Conservation (phyloP, 306 rosid genomes). For the Cajanus cajan region DNA sequence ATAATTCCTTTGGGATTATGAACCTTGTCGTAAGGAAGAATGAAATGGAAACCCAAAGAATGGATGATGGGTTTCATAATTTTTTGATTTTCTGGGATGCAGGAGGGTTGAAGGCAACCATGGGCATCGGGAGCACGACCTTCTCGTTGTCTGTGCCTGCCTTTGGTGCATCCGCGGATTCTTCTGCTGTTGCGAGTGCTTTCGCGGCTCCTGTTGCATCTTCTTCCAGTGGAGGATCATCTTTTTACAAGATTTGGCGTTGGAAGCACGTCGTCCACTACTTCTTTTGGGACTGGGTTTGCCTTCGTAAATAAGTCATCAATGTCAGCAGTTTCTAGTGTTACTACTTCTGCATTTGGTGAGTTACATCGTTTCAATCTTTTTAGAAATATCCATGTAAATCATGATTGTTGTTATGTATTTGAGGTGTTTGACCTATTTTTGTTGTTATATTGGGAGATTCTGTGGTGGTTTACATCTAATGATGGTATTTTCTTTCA, state of each 20-base stretch:
- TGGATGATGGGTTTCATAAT: too few relatives aligned
- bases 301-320: constrained; percentile 48
- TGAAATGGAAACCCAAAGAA: too few relatives aligned
- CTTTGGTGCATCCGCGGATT: constrained; percentile 30
- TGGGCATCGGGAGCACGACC: constrained; percentile 38
- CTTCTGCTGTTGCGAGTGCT: constrained; percentile 36
- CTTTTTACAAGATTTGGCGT: constrained; percentile 44
- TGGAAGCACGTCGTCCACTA: constrained; percentile 29
- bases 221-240: constrained; percentile 36
- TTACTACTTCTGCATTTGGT: constrained; percentile 51
- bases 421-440: background rate
- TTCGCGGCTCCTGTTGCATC: constrained; percentile 34
- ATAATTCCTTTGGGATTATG: too few relatives aligned
- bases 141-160: constrained; percentile 47
- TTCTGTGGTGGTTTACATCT: background rate
- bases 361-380: constrained; percentile 18
- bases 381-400: background rate
- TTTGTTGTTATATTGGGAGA: background rate
- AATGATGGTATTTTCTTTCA: background rate
- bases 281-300: constrained; percentile 56
- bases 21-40: too few relatives aligned
- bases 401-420: background rate
- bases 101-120: too few relatives aligned
- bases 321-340: constrained; percentile 43
- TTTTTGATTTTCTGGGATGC: too few relatives aligned